Evolutionary conservation across 2,329 filamentous ascomycete species (phyloP), one percentile per base, ranked within the genome.

Genomic region (Verruconis gallopava): DNA sequence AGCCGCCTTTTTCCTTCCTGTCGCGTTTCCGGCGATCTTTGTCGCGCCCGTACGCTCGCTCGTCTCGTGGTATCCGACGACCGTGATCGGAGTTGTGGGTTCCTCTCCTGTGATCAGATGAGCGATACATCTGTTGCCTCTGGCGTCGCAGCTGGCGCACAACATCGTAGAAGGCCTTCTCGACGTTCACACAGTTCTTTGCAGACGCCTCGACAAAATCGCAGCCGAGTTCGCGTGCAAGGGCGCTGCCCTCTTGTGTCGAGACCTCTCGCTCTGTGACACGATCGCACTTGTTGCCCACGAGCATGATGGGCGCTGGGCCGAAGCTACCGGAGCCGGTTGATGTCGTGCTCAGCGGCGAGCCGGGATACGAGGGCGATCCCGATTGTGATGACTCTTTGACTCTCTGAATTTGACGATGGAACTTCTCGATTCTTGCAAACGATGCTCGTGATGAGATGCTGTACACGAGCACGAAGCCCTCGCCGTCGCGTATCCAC

Each of bases 121-220:
- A 21, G 5, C 42, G 28, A 17, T 44, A 45, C 19, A 43, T 21
- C 32, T 50, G 47, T 49, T 85, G 79, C 54, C 85, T 74, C 63
- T 94, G 86, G 53, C 83, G 77, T 52, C 91, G 79, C 50, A 98
- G 69, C 60, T 91, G 84, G 51, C 91, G 72, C 42, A 96, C 91
- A 5, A 98, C 91, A 57, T 98, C 91, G 64, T 94, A 96, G 58
- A 98, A 96, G 21, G 86, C 89, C 70, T 93, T 96, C 63, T 94
- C 91, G 42, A 95, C 89, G 55, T 96, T 95, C 69, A 95, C 86
- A 66, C 88, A 94, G 60, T 94, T 95, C 68, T 95, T 95, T 25
- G 89, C 89, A 4, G 88, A 95, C 2, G 89, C 88, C 63, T 96
- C 89, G 52, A 95, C 86, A 54, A 96, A 96, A 53, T 95, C 88